Evolutionary conservation across 2,329 filamentous ascomycete species (phyloP), one percentile per base, ranked within the genome.

Genomic region (Coniochaeta pulveracea): DNA sequence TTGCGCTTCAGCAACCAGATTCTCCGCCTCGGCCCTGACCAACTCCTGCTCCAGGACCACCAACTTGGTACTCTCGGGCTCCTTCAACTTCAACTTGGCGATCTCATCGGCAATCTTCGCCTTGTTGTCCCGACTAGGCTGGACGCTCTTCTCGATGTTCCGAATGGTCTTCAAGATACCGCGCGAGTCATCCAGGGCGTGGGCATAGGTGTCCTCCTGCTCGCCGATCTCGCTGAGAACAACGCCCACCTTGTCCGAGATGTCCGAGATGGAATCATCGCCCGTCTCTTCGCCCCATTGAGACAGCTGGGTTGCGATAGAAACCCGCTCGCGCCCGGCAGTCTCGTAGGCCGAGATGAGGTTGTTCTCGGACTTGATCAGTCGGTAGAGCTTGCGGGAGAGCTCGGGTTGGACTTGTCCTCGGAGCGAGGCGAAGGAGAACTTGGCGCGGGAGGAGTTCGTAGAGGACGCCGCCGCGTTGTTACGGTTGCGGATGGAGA

Each of bases 311-410:
- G 78, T 76, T 11, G 88, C 91, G 49, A 96, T 86, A 32, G 76
- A 75, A 39, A 85, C 62, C 37, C 86, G 83, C 63, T 95, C 89
- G 38, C 80, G 81, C 31, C 79, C 85, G 6, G 89, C 91, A 6
- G 75, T 64, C 61, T 94, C 85, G 61, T 95, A 81, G 31, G 84
- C 81, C 32, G 72, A 68, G 48, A 96, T 86, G 22, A 88, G 78
- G 51, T 81, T 78, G 66, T 95, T 96, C 59, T 93, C 82, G 32
- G 82, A 84, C 64, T 98, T 98, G 67, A 96, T 94, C 40, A 98
- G 72, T 47, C 80, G 81, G 69, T 80, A 93, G 33, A 98, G 76
- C 54, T 80, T 84, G 57, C 84, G 85, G 47, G 84, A 86, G 18
- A 95, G 73, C 56, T 95, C 86, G 4, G 88, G 85, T 53, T 94